Base-by-base conservation (phyloP, 2,329 filamentous ascomycete species). In the Penicillium sp. region DNA sequence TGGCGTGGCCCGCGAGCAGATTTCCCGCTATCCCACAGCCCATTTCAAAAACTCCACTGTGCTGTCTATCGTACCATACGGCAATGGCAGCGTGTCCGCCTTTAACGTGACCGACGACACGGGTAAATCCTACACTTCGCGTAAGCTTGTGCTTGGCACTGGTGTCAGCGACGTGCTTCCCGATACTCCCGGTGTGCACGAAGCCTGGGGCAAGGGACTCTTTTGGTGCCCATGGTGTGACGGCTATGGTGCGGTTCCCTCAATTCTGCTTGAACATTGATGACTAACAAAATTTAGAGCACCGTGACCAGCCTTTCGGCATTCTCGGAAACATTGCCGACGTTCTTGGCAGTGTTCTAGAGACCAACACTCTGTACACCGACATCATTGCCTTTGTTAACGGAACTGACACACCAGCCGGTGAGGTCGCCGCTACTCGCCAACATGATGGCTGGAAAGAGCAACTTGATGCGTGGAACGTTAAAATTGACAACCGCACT, bases 321-420 rank as follows among this genome's bases (percentile, higher is more conserved):
- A 75, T 87, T 33, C 67, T 88, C 0, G 79, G 76, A 1, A 60
- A 73, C 1, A 68, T 86, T 0, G 63, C 74, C 1, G 73, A 81
- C 27, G 72, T 82, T 0, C 71, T 82, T 0, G 71, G 72, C 3
- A 68, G 77, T 6, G 78, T 83, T 0, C 73, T 80, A 14, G 83
- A 87, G 65, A 76, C 86, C 10, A 66, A 78, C 16, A 85, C 82
- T 0, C 71, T 87, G 7, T 84, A 85, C 72, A 72, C 58, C 1
- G 81, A 87, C 63, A 73, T 87, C 42, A 70, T 85, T 21, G 82
- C 81, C 2, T 83, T 87, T 59, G 81, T 82, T 54, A 87, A 87
- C 69, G 85, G 85, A 21, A 85, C 83, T 2, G 75, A 85, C 55
- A 86, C 80, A 0, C 67, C 74, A 0, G 78, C 71, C 3, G 64